phyloP scores from a whole-genome alignment of 1,284 basidiomycete genomes.

The Ustilago tritici region DNA sequence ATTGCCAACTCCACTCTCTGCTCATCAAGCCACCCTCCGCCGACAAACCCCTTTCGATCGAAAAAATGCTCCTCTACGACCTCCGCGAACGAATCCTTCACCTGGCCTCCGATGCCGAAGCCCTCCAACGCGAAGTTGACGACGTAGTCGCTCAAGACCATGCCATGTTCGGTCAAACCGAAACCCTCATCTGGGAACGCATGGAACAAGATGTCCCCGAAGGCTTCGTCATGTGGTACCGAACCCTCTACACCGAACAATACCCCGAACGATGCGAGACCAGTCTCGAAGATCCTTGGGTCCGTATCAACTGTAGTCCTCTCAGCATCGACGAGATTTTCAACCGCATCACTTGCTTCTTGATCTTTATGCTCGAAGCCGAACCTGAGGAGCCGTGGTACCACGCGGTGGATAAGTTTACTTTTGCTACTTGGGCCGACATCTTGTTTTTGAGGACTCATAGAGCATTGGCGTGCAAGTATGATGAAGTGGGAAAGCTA shows the following conservation, averaged over 20 bases:
- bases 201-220: not conserved
- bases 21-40: too few relatives aligned
- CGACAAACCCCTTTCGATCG: too few relatives aligned
- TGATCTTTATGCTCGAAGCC: conserved; percentile 1
- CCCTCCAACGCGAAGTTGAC: not conserved
- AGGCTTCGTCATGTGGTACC: conserved; percentile 4
- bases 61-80: not conserved
- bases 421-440: not conserved
- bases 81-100: not conserved
- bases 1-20: not conserved
- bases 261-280: not conserved
- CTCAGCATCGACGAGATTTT: conserved; percentile 15
- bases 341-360: conserved; percentile 15
- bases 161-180: not conserved
- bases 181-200: not conserved
- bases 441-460: not conserved
- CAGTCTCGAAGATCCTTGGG: conserved; percentile 8
- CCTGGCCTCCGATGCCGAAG: not conserved
- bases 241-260: not conserved
- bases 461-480: not conserved
- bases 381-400: not conserved
- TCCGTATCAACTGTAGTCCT: not conserved
- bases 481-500: not conserved
- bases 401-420: not conserved
- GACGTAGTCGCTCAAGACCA: not conserved